Evolutionary conservation across 2,329 filamentous ascomycete genomes (phyloP), one percentile per base, ranked within the genome.

Genomic region (Onygenales sp.): DNA sequence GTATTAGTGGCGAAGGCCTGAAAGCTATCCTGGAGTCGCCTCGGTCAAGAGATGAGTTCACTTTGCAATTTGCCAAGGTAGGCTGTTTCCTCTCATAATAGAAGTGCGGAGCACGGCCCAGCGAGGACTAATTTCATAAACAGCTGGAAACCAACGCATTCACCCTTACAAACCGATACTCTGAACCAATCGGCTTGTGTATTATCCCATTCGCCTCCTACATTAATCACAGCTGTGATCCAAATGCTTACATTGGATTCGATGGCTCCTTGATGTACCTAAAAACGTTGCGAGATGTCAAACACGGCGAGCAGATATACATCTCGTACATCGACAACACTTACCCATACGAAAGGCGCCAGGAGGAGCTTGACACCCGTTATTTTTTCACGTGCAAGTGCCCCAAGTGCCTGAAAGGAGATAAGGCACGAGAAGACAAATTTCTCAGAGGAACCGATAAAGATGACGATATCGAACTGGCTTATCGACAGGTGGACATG

Each of bases 151-250:
- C 79, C 47, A 85, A 85, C 59, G 75, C 77, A 2, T 70, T 83
- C 54, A 81, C 80, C 6, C 67, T 85, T 2, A 77, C 78, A 14
- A 80, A 74, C 2, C 72, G 76, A 4, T 71, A 76, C 13, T 75
- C 78, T 47, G 81, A 83, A 58, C 76, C 78, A 0, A 67, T 85
- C 21, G 83, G 83, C 2, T 67, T 83, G n/a, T 77, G 76, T 37
- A 62, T 84, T 13, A 78, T 84, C 56, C 78, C 80, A 0, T 69
- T 74, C 14, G 70, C 78, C 2, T 72, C 77, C 32, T 67, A 76
- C 13, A 71, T 81, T 43, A 85, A 85, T 56, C 83, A 86, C 62
- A 83, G 79, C 43, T 85, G 83, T 61, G 71, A 77, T 27, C 79
- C 80, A 3, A 85, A 85, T 58, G 74, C 78, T 2, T 74, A 75